Evolutionary conservation across 75 land plant genomes (phyloP).

Genomic region (Ceratopteris richardii): DNA sequence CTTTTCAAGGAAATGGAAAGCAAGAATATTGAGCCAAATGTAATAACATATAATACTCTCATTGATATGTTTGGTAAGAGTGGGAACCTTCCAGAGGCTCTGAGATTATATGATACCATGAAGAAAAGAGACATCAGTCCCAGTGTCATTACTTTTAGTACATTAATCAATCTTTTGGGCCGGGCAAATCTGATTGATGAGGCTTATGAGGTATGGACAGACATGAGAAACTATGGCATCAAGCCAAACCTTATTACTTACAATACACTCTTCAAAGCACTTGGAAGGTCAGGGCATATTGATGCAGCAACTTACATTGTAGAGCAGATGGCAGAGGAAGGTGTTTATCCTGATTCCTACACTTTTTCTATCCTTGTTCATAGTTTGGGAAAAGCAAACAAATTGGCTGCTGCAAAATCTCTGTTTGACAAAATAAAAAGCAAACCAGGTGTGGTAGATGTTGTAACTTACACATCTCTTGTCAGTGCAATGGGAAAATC

Average conservation of each 20-base stretch:
- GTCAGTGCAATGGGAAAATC: conserved; percentile 45
- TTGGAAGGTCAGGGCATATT: conserved; percentile 41
- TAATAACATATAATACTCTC: conserved; percentile 46
- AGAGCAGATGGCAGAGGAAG: conserved; percentile 24
- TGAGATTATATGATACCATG: conserved; percentile 58
- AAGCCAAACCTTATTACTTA: conserved; percentile 34
- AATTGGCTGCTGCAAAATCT: conserved; percentile 44
- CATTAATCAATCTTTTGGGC: conserved; percentile 37
- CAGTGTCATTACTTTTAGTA: conserved; percentile 42
- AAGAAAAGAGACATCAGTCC: conserved; percentile 32
- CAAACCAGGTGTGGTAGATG: conserved; percentile 39
- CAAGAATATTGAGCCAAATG: conserved; percentile 31
- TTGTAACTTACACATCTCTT: conserved; percentile 57
- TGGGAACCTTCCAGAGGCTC: conserved; percentile 53
- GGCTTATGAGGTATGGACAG: conserved; percentile 41
- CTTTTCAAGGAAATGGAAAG: conserved; percentile 33
- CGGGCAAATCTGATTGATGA: conserved; percentile 48
- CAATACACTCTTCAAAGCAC: conserved; percentile 49
- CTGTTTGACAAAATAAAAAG: conserved; percentile 60
- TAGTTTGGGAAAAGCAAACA: conserved; percentile 37
- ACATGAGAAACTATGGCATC: conserved; percentile 36
- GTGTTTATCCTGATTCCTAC: conserved; percentile 40
- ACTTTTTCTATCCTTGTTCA: conserved; percentile 51
- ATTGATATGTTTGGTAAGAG: conserved; percentile 47
- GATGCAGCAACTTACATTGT: conserved; percentile 43